Conservation (phyloP, 2,329 filamentous ascomycete species). For the Macrophomina tecta region DNA sequence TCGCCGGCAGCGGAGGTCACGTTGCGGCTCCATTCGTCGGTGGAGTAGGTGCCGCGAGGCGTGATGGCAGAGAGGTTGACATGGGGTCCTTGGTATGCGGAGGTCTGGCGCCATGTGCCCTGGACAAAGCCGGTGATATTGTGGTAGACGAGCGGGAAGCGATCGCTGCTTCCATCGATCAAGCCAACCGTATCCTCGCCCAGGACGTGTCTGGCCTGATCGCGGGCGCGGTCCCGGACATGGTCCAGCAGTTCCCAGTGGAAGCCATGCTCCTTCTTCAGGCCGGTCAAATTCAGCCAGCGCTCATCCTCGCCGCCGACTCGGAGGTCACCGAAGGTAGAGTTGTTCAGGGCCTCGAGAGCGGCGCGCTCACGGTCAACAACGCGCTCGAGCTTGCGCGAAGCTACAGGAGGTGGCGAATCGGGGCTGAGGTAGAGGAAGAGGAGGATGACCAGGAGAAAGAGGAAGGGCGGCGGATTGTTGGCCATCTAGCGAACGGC, state of each 20-base stretch:
- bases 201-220: slow-evolving; percentile 55
- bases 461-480: slow-evolving; percentile 23
- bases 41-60: slow-evolving; percentile 70
- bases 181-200: slow-evolving; percentile 39
- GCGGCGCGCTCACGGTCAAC: slow-evolving; percentile 24
- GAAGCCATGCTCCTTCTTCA: slow-evolving; percentile 74
- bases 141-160: slow-evolving; percentile 59
- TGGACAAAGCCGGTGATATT: slow-evolving; percentile 79
- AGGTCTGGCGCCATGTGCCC: slow-evolving; percentile 73
- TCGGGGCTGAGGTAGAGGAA: slow-evolving; percentile 26
- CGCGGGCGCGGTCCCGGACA: slow-evolving; percentile 69
- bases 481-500: slow-evolving; percentile 26
- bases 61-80: slow-evolving; percentile 63
- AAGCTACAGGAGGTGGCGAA: slow-evolving; percentile 20
- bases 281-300: slow-evolving; percentile 71
- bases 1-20: slow-evolving; percentile 75
- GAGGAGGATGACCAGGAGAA: slow-evolving; percentile 27
- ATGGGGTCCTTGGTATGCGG: slow-evolving; percentile 14
- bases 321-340: slow-evolving; percentile 59
- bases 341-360: slow-evolving; percentile 49
- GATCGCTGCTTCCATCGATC: slow-evolving; percentile 19
- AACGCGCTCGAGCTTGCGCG: slow-evolving; percentile 15
- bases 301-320: slow-evolving; percentile 43
- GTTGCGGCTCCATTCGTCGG: slow-evolving; percentile 75
- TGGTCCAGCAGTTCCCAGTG: slow-evolving; percentile 75